Base-by-base conservation (phyloP, 2,329 filamentous ascomycete species). In the Incumbomyces delicatus region DNA sequence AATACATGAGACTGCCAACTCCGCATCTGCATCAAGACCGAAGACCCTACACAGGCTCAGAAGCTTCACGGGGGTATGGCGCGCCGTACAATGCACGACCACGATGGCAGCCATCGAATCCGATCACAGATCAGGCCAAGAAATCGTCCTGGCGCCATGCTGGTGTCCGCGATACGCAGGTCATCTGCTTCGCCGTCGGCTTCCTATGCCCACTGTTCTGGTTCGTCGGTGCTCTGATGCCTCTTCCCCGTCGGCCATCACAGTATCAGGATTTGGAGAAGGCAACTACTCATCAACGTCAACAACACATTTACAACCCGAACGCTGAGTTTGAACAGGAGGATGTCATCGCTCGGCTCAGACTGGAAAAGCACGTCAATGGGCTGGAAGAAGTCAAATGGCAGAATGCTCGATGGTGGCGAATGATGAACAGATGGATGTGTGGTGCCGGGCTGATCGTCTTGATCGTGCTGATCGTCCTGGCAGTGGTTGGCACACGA, bases 121-220 rank as follows among this genome's bases (percentile, higher is more conserved):
- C 85, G 78, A 81, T 22, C 7, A 35, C 33, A 16, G 45, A 47
- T 37, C 38, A 34, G 16, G n/a, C 30, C 46, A 48, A 37, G 50
- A 80, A 86, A 1, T 87, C 87, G 1, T 81, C 80, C 1, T 45
- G 42, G 42, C 33, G 36, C 42, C 67, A 84, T 17, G 77, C 80
- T 50, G 84, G 81, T 65, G 14, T 45, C 6, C 36, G 31, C 29
- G 42, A 45, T 13, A 14, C 38, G 17, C 42, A 45, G 18, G 42
- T 45, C n/a, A 30, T 45, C 7, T 45, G 42, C 41, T 94, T 94
- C 65, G 78, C 81, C 46, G 35, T 83, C 39, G 87, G 87, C 18
- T 94, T 94, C 59, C 68, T 90, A 39, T 78, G 87, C 58, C 87
- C 86, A 5, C 74, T 87, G 50, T 72, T 80, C 46, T 94, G 87